These are phyloP conservation scores for Aegle marmelos DNA, from an alignment of 345 rosid species.

Conservation along the genomic window DNA sequence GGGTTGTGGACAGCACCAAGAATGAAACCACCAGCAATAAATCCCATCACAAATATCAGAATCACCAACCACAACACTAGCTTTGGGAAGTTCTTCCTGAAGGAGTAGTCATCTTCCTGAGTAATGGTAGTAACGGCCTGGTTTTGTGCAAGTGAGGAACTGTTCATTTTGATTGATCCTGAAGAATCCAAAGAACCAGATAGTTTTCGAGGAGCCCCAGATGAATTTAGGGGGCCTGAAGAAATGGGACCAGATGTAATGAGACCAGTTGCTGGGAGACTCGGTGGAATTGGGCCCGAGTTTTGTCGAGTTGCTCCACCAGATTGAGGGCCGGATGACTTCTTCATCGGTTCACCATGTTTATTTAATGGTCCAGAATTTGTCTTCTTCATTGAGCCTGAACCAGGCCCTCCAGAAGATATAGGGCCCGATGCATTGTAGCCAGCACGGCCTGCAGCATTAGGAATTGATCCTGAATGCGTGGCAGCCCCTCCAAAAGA, in stretches of 20 bases:
- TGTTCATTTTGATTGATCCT: slow-evolving; percentile 61
- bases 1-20: slow-evolving; percentile 88
- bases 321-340: slow-evolving; percentile 90
- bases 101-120: slow-evolving; percentile 67
- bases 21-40: slow-evolving; percentile 84
- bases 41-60: slow-evolving; percentile 72
- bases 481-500: slow-evolving; percentile 76
- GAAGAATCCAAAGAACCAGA: slow-evolving; percentile 86
- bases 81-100: slow-evolving; percentile 68
- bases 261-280: slow-evolving; percentile 87
- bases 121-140: slow-evolving; percentile 72
- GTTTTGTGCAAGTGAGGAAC: slow-evolving; percentile 61
- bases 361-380: slow-evolving; percentile 89
- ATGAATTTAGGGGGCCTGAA: slow-evolving; percentile 76
- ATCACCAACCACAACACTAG: slow-evolving; percentile 63
- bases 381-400: slow-evolving; percentile 82
- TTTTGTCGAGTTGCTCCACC: slow-evolving; percentile 89
- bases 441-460: slow-evolving; percentile 66
- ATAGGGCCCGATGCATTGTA: slow-evolving; percentile 66
- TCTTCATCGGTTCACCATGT: slow-evolving; percentile 91
- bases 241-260: slow-evolving; percentile 92
- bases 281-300: slow-evolving; percentile 86
- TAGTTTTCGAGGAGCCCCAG: slow-evolving; percentile 82
- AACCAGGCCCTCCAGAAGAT: slow-evolving; percentile 59
- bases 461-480: slow-evolving; percentile 84